These are phyloP conservation scores for Clarireedia paspali DNA, from an alignment of 2,329 filamentous ascomycete genomes.

Conservation along the genomic window DNA sequence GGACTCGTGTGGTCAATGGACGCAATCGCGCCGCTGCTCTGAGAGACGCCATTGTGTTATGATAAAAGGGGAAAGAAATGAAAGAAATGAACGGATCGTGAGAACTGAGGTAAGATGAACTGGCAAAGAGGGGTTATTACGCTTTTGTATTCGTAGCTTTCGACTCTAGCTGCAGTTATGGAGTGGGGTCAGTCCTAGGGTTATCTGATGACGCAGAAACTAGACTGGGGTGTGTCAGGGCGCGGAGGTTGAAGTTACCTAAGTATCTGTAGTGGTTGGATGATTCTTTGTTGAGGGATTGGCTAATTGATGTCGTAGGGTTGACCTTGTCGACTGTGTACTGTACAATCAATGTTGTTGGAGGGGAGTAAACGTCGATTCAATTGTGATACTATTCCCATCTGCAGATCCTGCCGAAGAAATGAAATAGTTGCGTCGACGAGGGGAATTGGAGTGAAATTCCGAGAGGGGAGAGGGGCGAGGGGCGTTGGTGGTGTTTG, in stretches of 20 bases:
- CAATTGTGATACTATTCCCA: too few relatives aligned
- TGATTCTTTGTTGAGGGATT: neutral
- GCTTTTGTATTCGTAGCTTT: neutral
- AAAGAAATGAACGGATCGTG: neutral
- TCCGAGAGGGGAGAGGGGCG: too few relatives aligned
- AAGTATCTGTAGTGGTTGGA: neutral
- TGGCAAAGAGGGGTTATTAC: neutral
- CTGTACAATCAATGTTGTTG: too few relatives aligned
- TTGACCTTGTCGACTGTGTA: too few relatives aligned
- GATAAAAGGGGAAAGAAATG: neutral
- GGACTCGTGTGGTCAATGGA: conserved; percentile 17
- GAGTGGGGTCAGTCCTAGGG: neutral
- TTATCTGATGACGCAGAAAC: neutral
- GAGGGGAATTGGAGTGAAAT: too few relatives aligned
- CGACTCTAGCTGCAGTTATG: neutral
- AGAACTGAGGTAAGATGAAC: neutral
- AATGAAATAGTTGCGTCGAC: too few relatives aligned
- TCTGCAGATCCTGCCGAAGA: too few relatives aligned
- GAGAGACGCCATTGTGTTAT: conserved; percentile 24
- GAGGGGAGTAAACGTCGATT: too few relatives aligned
- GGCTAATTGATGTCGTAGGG: neutral
- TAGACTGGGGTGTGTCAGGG: neutral
- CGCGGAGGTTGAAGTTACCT: neutral
- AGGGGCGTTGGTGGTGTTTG: too few relatives aligned
- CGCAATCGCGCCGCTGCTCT: conserved; percentile 26